Base-by-base conservation (phyloP, 2,329 filamentous ascomycete genomes). In the Calonectria honghensis region DNA sequence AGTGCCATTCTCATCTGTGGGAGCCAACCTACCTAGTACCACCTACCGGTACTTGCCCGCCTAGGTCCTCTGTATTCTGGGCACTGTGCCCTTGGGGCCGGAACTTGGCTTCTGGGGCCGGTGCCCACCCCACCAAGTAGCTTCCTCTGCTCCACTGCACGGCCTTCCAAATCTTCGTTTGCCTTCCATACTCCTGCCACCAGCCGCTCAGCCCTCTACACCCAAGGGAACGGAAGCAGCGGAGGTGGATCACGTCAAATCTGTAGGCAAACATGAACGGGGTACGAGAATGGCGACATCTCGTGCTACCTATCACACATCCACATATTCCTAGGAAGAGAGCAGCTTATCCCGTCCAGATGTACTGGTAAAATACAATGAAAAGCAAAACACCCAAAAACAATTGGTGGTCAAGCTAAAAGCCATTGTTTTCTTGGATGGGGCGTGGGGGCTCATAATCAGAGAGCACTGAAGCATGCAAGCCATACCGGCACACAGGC, bases 31-130 rank as follows among this genome's bases (percentile, higher is more conserved):
- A 68, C 50, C 45, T 54, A 35, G 20, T 18, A 68, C 41, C 35
- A 29, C 50, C 29, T 48, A 52, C 39, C 51, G 65, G 65, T 73
- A 68, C 71, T 57, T 68, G 65, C 64, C 65, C 67, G 45, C 51
- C 29, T 31, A 20, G 52, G 52, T 51, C 39, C 39, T 50, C 37
- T 11, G 35, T n/a, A 20, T 39, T 59, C 27, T 68, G 64, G 65
- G 67, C 57, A 68, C 71, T 68, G 71, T 68, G 71, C 7, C 65
- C 35, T 51, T 61, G 52, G 66, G 35, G 29, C 67, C 39, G 67
- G 52, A 63, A 63, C 57, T 41, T 41, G 37, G 39, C 66, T 32
- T 68, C 64, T 54, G 45, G 32, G 45, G 45, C 70, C 64, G 54
- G 54, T 32, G 35, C 35, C 35, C 57, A 61, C 57, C 35, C 13